Evolutionary conservation across 345 rosid species (phyloP).

Genomic region (Gossypioides kirkii): DNA sequence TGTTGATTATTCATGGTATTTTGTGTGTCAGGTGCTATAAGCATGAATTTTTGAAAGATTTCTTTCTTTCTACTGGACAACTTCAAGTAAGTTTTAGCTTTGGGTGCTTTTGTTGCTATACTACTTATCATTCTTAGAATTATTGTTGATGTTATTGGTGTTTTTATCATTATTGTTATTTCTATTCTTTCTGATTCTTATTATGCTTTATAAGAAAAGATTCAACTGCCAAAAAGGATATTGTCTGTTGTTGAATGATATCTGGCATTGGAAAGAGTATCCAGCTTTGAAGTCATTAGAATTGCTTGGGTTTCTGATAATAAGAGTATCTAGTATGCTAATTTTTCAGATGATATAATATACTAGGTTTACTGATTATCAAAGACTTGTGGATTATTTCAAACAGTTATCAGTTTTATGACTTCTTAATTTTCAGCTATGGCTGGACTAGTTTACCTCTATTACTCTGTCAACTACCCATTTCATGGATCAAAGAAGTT

Average conservation of each 20-base stretch:
- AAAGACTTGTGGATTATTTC: background rate
- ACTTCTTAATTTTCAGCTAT: background rate
- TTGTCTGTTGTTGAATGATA: background rate
- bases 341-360: background rate
- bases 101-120: conserved; percentile 9
- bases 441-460: background rate
- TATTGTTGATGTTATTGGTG: background rate
- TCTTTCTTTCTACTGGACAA: conserved; percentile 88
- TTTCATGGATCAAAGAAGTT: background rate
- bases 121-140: background rate
- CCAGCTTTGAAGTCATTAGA: background rate
- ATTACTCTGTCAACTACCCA: background rate
- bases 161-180: background rate
- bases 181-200: background rate
- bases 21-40: conserved; percentile 62
- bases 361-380: background rate
- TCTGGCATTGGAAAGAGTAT: conserved; percentile 1
- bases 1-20: conserved; percentile 3
- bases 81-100: conserved; percentile 61
- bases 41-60: conserved; percentile 90
- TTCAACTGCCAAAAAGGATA: background rate
- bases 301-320: background rate
- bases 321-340: background rate
- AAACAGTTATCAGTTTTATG: background rate
- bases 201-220: background rate